Evolutionary conservation across 352 stramenopile genomes (phyloP).

Genomic region (Paralagenidium karlingii): DNA sequence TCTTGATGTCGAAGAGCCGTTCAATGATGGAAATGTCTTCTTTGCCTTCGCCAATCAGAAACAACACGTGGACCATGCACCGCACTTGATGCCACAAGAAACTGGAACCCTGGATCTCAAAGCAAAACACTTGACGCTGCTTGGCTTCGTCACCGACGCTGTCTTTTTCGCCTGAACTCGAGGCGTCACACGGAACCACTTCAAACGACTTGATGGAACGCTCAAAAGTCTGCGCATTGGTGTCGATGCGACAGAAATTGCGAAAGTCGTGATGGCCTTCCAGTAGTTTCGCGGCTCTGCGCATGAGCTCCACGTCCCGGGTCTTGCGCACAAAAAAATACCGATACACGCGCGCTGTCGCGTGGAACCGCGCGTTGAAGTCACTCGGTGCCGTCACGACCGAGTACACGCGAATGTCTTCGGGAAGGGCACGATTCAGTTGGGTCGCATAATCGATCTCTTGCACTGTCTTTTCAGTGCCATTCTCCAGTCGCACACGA

Average conservation of each 20-base stretch:
- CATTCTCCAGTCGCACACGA: conserved; percentile 34
- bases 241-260: conserved; percentile 99
- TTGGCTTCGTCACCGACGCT: conserved; percentile 54
- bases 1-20: conserved; percentile 87
- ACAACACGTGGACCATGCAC: conserved; percentile 96
- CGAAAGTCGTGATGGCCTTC: conserved; percentile 96
- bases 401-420: conserved; percentile 72
- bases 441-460: conserved; percentile 95
- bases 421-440: conserved; percentile 94
- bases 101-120: conserved; percentile 80
- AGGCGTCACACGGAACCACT: conserved; percentile 61
- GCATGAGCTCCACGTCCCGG: conserved; percentile 80
- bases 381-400: conserved; percentile 75
- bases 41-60: conserved; percentile 87
- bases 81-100: conserved; percentile 99
- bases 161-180: conserved; percentile 17
- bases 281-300: conserved; percentile 68
- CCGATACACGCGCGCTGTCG: conserved; percentile 88
- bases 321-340: conserved; percentile 92
- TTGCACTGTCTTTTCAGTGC: conserved; percentile 52
- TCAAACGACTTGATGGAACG: conserved; percentile 67
- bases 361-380: conserved; percentile 95
- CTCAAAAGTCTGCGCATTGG: conserved; percentile 94
- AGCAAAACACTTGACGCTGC: conserved; percentile 16
- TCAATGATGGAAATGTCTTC: conserved; percentile 87